phyloP scores from a whole-genome alignment of 495 filamentous ascomycete species.

The Tuber calosporum region DNA sequence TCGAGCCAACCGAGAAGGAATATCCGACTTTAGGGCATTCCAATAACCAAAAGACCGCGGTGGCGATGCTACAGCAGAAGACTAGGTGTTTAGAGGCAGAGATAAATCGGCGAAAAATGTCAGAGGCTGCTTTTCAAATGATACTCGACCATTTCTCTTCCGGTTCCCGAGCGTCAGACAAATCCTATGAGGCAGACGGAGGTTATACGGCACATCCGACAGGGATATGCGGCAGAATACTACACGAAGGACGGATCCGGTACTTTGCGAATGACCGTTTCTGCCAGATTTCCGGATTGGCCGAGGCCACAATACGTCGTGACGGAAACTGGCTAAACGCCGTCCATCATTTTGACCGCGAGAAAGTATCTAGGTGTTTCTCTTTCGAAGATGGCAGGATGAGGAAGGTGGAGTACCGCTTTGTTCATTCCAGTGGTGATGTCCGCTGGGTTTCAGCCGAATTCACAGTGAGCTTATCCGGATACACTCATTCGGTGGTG shows the following conservation, averaged over 20 bases:
- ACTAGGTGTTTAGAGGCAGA: slow-evolving; percentile 38
- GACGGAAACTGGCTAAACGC: slow-evolving; percentile 40
- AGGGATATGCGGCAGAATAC: slow-evolving; percentile 36
- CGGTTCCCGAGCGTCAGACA: slow-evolving; percentile 14
- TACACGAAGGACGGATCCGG: slow-evolving; percentile 33
- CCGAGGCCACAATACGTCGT: slow-evolving; percentile 17
- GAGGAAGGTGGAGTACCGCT: slow-evolving; percentile 37
- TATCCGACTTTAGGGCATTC: slow-evolving; percentile 26
- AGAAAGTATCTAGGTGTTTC: slow-evolving; percentile 35
- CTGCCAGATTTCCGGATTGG: slow-evolving; percentile 37
- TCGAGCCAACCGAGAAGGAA: slow-evolving; percentile 39
- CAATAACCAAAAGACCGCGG: slow-evolving; percentile 32
- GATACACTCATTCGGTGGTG: slow-evolving; percentile 39
- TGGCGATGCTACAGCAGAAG: slow-evolving; percentile 42
- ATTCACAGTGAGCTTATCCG: slow-evolving; percentile 35
- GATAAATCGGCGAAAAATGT: slow-evolving; percentile 28
- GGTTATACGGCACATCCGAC: slow-evolving; percentile 26
- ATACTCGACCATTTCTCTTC: slow-evolving; percentile 38
- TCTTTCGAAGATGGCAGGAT: slow-evolving; percentile 38
- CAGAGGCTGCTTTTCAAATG: slow-evolving; percentile 31
- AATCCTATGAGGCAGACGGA: slow-evolving; percentile 19
- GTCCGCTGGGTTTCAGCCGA: slow-evolving; percentile 38
- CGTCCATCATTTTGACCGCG: slow-evolving; percentile 36
- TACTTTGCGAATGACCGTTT: slow-evolving; percentile 39
- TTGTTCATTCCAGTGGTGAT: slow-evolving; percentile 35